Evolutionary conservation across 2,329 filamentous ascomycete genomes (phyloP).

Genomic region (Calonectria honghensis): DNA sequence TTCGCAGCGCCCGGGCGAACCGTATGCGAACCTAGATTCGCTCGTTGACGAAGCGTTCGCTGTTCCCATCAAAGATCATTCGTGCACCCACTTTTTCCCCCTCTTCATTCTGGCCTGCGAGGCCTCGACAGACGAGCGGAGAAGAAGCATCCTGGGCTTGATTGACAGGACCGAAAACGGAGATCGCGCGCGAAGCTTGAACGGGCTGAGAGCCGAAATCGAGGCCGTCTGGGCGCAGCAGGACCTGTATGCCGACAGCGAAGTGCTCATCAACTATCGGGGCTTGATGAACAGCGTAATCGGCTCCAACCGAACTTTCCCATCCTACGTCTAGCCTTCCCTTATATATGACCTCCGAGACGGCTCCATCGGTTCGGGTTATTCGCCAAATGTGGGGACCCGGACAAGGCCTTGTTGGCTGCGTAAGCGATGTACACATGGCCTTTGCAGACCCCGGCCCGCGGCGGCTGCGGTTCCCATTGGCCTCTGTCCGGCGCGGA

Average conservation of each 20-base stretch:
- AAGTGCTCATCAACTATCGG: slow-evolving; percentile 57
- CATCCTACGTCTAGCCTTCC: slow-evolving; percentile 23
- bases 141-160: slow-evolving; percentile 55
- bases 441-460: background rate
- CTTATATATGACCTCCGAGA: background rate
- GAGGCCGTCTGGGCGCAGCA: slow-evolving; percentile 59
- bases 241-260: slow-evolving; percentile 58
- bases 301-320: slow-evolving; percentile 44
- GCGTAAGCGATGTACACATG: slow-evolving; percentile 12
- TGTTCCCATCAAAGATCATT: slow-evolving; percentile 30
- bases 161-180: slow-evolving; percentile 54
- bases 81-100: slow-evolving; percentile 60
- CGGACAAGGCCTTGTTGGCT: background rate
- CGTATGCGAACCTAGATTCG: slow-evolving; percentile 45
- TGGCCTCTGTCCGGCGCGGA: slow-evolving; percentile 14
- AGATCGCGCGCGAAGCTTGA: slow-evolving; percentile 50
- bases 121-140: slow-evolving; percentile 58
- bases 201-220: slow-evolving; percentile 49
- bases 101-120: slow-evolving; percentile 60
- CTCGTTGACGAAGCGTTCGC: slow-evolving; percentile 47
- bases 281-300: slow-evolving; percentile 50
- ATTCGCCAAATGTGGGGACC: background rate
- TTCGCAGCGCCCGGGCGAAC: slow-evolving; percentile 52
- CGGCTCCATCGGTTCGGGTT: background rate
- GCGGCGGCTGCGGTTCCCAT: slow-evolving; percentile 9